Evolutionary conservation across 805 yeast genomes (phyloP).

Genomic region (Wickerhamiella vanderwaltii): DNA sequence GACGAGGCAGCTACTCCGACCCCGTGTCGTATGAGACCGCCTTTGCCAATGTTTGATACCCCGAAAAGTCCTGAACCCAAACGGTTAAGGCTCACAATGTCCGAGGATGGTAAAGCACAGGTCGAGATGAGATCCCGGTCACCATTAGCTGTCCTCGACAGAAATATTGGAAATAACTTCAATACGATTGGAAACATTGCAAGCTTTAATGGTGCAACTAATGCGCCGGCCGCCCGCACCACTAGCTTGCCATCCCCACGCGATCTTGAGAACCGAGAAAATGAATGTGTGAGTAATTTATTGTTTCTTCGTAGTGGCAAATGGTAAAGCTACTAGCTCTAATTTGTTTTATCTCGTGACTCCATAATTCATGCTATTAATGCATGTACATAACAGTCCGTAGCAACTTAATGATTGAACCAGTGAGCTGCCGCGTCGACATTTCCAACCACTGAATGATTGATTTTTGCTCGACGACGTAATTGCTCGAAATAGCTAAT

Average conservation of each 20-base stretch:
- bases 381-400: no score
- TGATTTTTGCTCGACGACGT: no score
- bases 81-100: constrained; percentile 26
- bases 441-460: no score
- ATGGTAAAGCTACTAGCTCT: not conserved
- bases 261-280: constrained; percentile 19
- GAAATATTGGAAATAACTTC: constrained; percentile 2
- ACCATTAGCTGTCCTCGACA: constrained; percentile 18
- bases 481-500: no score
- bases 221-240: constrained; percentile 12
- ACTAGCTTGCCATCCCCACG: constrained; percentile 17
- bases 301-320: constrained; percentile 26
- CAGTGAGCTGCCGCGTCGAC: no score
- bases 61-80: constrained; percentile 15
- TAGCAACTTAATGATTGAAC: no score
- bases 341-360: not conserved
- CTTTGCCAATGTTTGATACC: constrained; percentile 13
- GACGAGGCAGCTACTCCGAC: constrained; percentile 5
- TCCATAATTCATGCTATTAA: no score
- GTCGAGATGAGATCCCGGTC: constrained; percentile 26
- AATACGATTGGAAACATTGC: no score
- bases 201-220: no score
- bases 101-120: constrained; percentile 31
- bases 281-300: constrained; percentile 28
- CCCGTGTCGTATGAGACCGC: constrained; percentile 10